phyloP scores from a whole-genome alignment of 768 basidiomycete species.

The Guyanaporus albipodus region DNA sequence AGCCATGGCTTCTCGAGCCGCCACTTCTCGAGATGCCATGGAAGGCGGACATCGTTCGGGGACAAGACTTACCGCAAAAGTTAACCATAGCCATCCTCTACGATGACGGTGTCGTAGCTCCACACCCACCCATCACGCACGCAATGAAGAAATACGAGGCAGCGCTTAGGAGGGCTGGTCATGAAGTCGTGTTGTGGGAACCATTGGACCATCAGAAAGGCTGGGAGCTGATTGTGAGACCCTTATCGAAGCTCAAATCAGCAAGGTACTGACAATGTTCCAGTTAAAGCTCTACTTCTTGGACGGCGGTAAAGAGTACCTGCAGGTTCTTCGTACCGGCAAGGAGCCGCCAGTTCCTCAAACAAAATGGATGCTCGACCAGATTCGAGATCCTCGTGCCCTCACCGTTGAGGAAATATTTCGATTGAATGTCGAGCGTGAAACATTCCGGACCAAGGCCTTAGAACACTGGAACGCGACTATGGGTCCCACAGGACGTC shows the following conservation, averaged over 20 bases:
- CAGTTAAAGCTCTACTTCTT: constrained; percentile 47
- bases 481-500: constrained; percentile 34
- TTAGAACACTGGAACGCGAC: constrained; percentile 46
- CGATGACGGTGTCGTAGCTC: constrained; percentile 48
- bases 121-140: constrained; percentile 44
- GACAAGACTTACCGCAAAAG: constrained; percentile 36
- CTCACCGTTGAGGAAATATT: constrained; percentile 42
- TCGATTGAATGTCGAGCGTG: constrained; percentile 42
- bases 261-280: constrained; percentile 13
- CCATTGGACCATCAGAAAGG: constrained; percentile 42
- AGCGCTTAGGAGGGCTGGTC: constrained; percentile 42
- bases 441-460: constrained; percentile 37
- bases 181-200: constrained; percentile 48
- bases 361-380: constrained; percentile 41
- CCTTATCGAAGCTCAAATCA: neutral
- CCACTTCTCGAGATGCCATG: constrained; percentile 49
- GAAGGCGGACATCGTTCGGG: constrained; percentile 38
- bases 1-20: constrained; percentile 46
- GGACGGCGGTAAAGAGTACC: constrained; percentile 46
- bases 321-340: constrained; percentile 32
- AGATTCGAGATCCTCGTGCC: constrained; percentile 35
- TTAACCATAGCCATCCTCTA: constrained; percentile 45
- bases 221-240: constrained; percentile 45
- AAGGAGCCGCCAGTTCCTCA: constrained; percentile 39
- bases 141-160: constrained; percentile 39